These are phyloP conservation scores for Xanthoconium purpureum DNA, from an alignment of 768 basidiomycete species.

Conservation along the genomic window DNA sequence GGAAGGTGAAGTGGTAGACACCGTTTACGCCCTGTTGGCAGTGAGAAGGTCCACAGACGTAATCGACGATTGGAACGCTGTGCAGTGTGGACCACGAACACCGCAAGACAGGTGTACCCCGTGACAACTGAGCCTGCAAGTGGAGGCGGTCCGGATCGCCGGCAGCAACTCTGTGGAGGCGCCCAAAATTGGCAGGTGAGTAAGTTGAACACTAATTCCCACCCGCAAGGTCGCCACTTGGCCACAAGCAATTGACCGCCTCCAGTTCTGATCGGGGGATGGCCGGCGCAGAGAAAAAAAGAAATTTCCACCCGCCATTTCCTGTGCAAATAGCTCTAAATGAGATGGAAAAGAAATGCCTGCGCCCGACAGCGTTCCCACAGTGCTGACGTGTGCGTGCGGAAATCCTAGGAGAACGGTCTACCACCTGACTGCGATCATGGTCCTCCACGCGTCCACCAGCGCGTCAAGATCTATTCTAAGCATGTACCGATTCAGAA, in stretches of 20 bases:
- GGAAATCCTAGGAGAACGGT: background rate
- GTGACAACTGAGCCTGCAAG: background rate
- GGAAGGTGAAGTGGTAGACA: background rate
- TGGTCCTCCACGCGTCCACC: background rate
- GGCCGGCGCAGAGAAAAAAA: background rate
- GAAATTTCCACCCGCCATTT: background rate
- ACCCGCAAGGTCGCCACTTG: background rate
- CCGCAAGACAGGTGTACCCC: background rate
- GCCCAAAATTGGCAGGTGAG: conserved; percentile 9
- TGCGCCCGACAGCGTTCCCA: background rate
- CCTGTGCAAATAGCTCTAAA: background rate
- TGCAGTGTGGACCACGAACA: too few relatives aligned
- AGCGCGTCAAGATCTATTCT: background rate
- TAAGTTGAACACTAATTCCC: background rate
- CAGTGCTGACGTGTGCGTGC: background rate
- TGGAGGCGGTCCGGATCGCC: conserved; percentile 4
- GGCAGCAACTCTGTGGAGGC: background rate
- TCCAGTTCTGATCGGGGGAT: background rate
- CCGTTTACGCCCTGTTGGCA: background rate
- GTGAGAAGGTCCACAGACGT: background rate
- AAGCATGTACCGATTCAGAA: background rate
- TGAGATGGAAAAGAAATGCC: background rate
- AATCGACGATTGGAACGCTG: too few relatives aligned
- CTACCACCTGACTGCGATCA: background rate
- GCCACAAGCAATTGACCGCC: background rate